These are phyloP conservation scores for Fusarium fracticaudum DNA, from an alignment of 2,329 filamentous ascomycete species.

Conservation along the genomic window DNA sequence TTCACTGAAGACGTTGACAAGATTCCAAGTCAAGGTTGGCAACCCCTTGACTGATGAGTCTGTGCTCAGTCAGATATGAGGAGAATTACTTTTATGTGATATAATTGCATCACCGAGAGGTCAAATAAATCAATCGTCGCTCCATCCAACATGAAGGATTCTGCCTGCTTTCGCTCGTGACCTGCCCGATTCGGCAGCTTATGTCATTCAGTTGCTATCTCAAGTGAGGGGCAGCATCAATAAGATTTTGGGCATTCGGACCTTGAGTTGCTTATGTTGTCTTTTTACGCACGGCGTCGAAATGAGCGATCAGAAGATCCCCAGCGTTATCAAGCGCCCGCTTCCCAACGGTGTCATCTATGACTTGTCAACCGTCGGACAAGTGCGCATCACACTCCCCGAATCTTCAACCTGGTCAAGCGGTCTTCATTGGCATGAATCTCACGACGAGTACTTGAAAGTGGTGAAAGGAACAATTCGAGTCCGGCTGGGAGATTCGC, in stretches of 20 bases:
- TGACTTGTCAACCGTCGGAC: conserved; percentile 49
- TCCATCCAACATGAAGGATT: too few relatives aligned
- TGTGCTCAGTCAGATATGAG: too few relatives aligned
- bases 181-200: neutral
- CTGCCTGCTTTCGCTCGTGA: neutral
- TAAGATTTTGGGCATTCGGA: fast-evolving
- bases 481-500: conserved; percentile 31
- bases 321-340: conserved; percentile 1
- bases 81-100: too few relatives aligned
- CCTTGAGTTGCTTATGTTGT: neutral
- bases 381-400: conserved; percentile 56
- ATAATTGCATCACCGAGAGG: neutral
- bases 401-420: conserved; percentile 56
- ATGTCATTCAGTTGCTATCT: too few relatives aligned
- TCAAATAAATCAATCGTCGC: neutral
- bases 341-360: conserved; percentile 38
- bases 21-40: neutral
- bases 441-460: conserved; percentile 57
- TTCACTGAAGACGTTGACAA: conserved; percentile 25
- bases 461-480: conserved; percentile 51
- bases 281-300: fast-evolving
- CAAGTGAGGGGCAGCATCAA: neutral
- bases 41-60: neutral
- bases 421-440: conserved; percentile 60
- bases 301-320: neutral